Evolutionary conservation across 192 early-diverging fungal species (phyloP), one percentile per base, ranked within the genome.

Genomic region (Backusella parvicylindrica): DNA sequence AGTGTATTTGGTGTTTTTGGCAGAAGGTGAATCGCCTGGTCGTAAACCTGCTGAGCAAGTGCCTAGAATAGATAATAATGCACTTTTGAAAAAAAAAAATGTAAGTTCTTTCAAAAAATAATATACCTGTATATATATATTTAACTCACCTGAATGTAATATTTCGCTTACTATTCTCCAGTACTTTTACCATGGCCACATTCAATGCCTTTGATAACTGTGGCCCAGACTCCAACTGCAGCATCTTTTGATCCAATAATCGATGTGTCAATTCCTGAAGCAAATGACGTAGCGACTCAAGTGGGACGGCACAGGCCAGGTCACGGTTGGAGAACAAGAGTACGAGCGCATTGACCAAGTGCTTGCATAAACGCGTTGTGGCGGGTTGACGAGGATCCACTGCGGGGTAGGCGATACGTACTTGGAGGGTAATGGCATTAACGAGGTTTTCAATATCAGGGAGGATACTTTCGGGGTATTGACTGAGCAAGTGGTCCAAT

Each of bases 131-230:
- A n/a, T n/a, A n/a, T n/a, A n/a, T n/a, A n/a, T n/a, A n/a, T 28
- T 71, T 7, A n/a, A 30, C 64, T 72, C 64, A 90, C 91, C 89
- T 89, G 83, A 85, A 96, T 30, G 83, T 88, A 41, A 81, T 82
- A 53, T 96, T 98, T 30, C 93, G 86, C 63, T 96, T 89, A 30
- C 91, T 89, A 60, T 95, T 95, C 40, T 99, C 98, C 66, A 99
- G 76, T 0, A 98, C 93, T 50, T 93, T 91, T 18, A 97, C 92
- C 87, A 98, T 92, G 40, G 97, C 83, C 31, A 93, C 85, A 84
- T 99, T 99, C 75, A 96, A 68, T 6, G 91, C 91, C 76, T 88
- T 90, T 8, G 86, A 82, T 18, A 96, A 76, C 36, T 88, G 86
- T 3, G 83, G 76, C 12, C 91, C 86, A 7, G 83, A 84, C 43